Evolutionary conservation across 1,284 basidiomycete genomes (phyloP), one percentile per base, ranked within the genome.

Genomic region (Tilletia indica): DNA sequence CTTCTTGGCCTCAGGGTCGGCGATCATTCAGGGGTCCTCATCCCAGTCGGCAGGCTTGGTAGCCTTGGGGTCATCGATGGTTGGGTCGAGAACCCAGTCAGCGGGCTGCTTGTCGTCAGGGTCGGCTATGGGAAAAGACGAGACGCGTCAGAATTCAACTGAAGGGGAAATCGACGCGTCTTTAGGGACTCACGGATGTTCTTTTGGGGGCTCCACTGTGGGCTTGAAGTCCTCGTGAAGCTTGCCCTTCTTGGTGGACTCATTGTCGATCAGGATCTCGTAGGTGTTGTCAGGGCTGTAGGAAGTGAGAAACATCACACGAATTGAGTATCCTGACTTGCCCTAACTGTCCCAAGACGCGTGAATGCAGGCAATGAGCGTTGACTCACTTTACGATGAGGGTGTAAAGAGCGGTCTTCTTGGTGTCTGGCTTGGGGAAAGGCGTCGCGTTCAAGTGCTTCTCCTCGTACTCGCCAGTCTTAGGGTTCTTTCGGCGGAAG

Each of bases 181-280:
- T 36, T 19, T 19, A 3, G 67, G 2, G 5, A 73, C 78, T 78
- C 72, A 84, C 85, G 91, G 80, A 99, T 97, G 87, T 96, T 93
- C 85, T 90, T 90, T 89, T 72, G 90, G 81, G 68, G 96, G 96
- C 89, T 97, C 97, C 85, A 99, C 93, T 25, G 96, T 69, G n/a
- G 97, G 97, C 64, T 90, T 89, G 83, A 99, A 99, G 88, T 97
- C 93, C 85, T 96, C 93, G 69, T 99, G 90, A 70, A 99, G 89
- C 82, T 86, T 91, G 72, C 97, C 97, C 72, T 89, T 89, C 85
- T 82, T 77, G 73, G 76, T 77, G 39, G 72, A 75, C 63, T 94
- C 90, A 83, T 93, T 92, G 85, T 99, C 96, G 87, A 98, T 91
- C 79, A 90, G 88, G 82, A 99, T 92, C 82, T 96, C 90, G 85